Evolutionary conservation across 352 stramenopile species (phyloP), one percentile per base, ranked within the genome.

Genomic region (Pythium apleroticum): DNA sequence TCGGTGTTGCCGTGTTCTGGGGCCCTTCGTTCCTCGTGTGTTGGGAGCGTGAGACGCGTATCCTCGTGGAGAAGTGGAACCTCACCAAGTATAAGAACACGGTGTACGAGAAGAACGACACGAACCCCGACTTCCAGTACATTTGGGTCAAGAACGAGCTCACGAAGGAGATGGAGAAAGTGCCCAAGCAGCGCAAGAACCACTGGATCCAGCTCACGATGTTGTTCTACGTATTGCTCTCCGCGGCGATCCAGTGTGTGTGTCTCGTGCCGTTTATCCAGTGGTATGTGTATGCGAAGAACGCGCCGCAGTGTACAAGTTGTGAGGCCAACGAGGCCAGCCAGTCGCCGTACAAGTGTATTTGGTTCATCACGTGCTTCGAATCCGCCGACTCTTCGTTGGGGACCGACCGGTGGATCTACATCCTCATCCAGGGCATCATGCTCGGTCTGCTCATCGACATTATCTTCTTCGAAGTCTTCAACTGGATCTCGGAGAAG

Each of bases 271-370:
- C 87, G 48, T 96, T 96, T 48, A 93, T 96, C 45, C 87, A 96
- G 69, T 96, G 87, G 87, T 96, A 96, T 52, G 85, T 96, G 33
- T 94, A 93, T 58, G 85, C 87, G 45, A 96, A 96, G 72, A 93
- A 93, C 30, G 87, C 85, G 4, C 81, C 86, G 0, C 81, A 79
- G 31, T 96, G 87, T 52, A 66, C 77, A 37, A 74, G 74, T 12
- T 96, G 87, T 62, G 77, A 83, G 27, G 74, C 61, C 12, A 68
- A 78, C 48, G 74, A 74, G 3, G 56, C 56, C 6, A 68, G 68
- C 8, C 28, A 55, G 1, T 63, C 65, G 25, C 69, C 74, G 12
- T 94, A 94, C 57, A 55, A 73, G 10, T 96, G 87, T 35, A 78
- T 91, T 35, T 91, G 81, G 81, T 94, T 93, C 57, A 72, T 94